Conservation (phyloP, 345 rosid species). For the Abelmoschus esculentus region DNA sequence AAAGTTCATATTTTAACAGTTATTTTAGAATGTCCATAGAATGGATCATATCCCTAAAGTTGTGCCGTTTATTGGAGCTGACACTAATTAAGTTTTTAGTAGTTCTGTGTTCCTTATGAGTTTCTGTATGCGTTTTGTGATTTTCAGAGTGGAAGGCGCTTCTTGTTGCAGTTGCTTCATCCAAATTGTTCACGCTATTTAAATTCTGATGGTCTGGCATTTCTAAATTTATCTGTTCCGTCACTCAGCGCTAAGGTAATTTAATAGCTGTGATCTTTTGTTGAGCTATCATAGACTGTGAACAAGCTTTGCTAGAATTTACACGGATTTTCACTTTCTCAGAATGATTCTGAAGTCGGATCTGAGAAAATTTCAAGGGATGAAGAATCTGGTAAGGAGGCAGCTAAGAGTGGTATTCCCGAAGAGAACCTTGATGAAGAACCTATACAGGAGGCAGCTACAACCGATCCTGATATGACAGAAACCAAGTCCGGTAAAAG, state of each 20-base stretch:
- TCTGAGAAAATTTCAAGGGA: not conserved
- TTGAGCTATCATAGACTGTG: not conserved
- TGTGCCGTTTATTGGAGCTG: not conserved
- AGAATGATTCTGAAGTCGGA: constrained; percentile 19
- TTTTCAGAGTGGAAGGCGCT: constrained; percentile 28
- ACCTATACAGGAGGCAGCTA: not conserved
- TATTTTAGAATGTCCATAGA: constrained; percentile 1
- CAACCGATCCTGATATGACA: not conserved
- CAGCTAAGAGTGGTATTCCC: not conserved
- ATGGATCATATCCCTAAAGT: not conserved
- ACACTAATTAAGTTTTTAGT: constrained; percentile 6
- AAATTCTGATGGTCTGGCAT: constrained; percentile 15
- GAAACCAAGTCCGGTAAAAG: constrained; percentile 15
- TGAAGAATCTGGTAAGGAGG: not conserved
- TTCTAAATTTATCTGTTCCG: constrained; percentile 53
- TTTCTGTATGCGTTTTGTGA: not conserved
- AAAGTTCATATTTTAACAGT: not conserved
- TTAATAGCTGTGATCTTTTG: constrained; percentile 10
- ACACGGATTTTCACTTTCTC: constrained; percentile 8
- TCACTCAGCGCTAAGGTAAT: constrained; percentile 37
- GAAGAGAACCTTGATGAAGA: constrained; percentile 1
- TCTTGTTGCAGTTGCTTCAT: constrained; percentile 5
- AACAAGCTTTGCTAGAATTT: not conserved
- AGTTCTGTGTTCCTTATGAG: not conserved
- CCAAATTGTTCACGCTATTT: not conserved